Evolutionary conservation across 1,284 basidiomycete species (phyloP), one percentile per base, ranked within the genome.

Genomic region (Pseudozyma pruni): DNA sequence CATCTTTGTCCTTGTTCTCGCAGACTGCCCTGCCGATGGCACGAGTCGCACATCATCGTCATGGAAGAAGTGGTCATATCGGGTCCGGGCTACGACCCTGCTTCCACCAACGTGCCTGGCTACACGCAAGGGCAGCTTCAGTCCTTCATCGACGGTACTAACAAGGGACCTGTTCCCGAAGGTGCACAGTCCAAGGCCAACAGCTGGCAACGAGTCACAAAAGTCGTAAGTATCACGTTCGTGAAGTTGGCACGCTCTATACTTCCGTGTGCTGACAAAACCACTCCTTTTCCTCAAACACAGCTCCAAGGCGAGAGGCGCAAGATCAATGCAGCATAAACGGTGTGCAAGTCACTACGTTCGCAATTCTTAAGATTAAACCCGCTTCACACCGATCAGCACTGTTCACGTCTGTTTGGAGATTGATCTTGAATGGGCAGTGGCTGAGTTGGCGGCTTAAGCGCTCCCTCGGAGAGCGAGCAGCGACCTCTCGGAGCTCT

Each of bases 11-110:
- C 35, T 51, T 44, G 27, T n/a, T 23, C 34, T 7, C 16, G 4
- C 45, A 79, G 76, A 0, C 52, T 82, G 37, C 80, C 80, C 7
- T 80, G 77, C 43, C 66, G 80, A 25, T 82, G 80, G 80, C 74
- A 80, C 49, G 70, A 67, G 8, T 59, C 71, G 2, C 80, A 82
- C 46, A 82, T 82, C 38, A 80, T 82, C 37, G 79, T 82, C 25
- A 67, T 82, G 66, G 80, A 82, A 43, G 79, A 82, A 43, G 74
- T 82, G 14, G 72, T 80, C 37, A 70, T 82, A 52, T 74, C 67
- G 4, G 72, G 71, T 4, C 78, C 78, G 9, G 47, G 51, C 20
- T 79, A 79, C 51, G 75, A 76, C 43, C 56, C 58, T 16, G 56
- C 62, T 11, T 72, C 76, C 8, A 77, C 78, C 14, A 67, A 76